Evolutionary conservation across 1,284 basidiomycete genomes (phyloP), one percentile per base, ranked within the genome.

Genomic region (Ustilago hordei): DNA sequence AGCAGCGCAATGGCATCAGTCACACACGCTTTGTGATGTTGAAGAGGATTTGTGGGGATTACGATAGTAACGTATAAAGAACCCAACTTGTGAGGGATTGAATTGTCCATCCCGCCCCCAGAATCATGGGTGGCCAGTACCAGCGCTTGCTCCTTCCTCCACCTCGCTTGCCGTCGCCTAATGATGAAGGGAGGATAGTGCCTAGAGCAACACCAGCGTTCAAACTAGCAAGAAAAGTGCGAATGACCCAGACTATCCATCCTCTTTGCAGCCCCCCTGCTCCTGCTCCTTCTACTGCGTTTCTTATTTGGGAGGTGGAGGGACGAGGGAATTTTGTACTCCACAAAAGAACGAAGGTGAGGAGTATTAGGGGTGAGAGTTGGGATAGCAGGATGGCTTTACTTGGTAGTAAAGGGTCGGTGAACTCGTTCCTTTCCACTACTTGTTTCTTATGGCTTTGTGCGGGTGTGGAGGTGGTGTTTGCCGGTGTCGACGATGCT

Each of bases 321-420:
- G 61, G n/a, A 53, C 63, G 68, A n/a, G 77, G 69, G 55, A 76
- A 69, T 35, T 69, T 69, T 17, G 68, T 90, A 34, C 89, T 89
- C 94, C 94, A 96, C 70, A 96, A 91, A 0, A 93, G 91, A 17
- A 96, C 89, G 17, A 93, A 88, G 74, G 93, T 91, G 28, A 95
- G 90, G 4, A 96, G 89, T 83, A 95, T 92, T 9, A 94, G 89
- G 77, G 95, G 95, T 2, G 93, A 92, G 39, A 95, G 87, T 1
- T 94, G 94, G 0, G 94, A 94, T 84, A 95, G 95, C 70, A 95
- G 89, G 4, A 95, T 88, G 4, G 92, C 92, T 17, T 95, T 89
- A 1, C 93, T 91, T 41, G 95, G 90, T 41, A 94, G 89, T 1
- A 59, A 17, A 1, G 63, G 63, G 55, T 54, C 52, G n/a, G 39